Evolutionary conservation across 306 rosid species (phyloP).

Genomic region (Quercus ilex): DNA sequence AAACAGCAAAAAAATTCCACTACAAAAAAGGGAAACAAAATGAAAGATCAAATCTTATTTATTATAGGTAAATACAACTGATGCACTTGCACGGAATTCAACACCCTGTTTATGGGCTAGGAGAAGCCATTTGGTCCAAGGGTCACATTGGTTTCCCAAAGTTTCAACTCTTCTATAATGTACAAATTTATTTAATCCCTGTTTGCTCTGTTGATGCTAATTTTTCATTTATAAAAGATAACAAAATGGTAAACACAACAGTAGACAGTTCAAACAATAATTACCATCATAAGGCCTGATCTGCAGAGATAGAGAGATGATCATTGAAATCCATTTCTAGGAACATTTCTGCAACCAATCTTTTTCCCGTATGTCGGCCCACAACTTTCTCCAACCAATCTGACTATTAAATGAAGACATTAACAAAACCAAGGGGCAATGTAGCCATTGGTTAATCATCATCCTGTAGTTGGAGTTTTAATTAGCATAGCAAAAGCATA

Average conservation of each 20-base stretch:
- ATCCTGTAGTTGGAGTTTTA: not conserved
- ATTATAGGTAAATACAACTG: not conserved
- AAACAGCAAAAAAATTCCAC: not conserved
- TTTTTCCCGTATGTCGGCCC: not conserved
- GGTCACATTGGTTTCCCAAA: not conserved
- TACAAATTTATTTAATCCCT: not conserved
- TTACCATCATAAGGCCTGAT: not conserved
- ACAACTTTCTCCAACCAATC: not conserved
- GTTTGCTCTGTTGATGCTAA: not conserved
- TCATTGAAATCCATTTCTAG: too few relatives aligned
- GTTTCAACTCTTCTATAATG: not conserved
- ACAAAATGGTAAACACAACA: not conserved
- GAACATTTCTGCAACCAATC: too few relatives aligned
- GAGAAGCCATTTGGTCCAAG: not conserved
- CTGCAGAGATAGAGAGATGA: not conserved
- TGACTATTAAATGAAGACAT: not conserved
- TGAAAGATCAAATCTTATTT: not conserved
- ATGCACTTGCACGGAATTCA: not conserved
- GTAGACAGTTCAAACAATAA: not conserved
- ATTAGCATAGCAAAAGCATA: not conserved
- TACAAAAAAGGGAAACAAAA: not conserved
- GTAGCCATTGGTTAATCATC: not conserved
- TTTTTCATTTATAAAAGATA: not conserved
- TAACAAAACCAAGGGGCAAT: not conserved
- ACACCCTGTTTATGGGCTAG: not conserved